These are phyloP conservation scores for Penicillium sp. DNA, from an alignment of 2,329 filamentous ascomycete species.

Conservation along the genomic window DNA sequence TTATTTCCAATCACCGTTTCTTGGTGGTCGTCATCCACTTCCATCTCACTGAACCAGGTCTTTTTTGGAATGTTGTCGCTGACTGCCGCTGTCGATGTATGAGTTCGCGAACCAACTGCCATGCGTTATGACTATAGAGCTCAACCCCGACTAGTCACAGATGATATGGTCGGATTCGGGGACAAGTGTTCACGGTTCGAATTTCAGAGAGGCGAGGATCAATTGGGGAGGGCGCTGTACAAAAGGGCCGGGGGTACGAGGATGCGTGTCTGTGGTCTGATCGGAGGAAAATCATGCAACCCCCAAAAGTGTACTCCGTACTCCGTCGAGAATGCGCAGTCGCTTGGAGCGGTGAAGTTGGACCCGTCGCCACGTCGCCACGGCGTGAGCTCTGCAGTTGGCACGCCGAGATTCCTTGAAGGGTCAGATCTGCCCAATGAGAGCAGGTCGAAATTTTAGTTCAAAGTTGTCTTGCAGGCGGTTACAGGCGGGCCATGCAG, in stretches of 20 bases:
- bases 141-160: neutral
- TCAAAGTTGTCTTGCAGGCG: neutral
- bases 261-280: constrained; percentile 1
- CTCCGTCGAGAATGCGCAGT: neutral
- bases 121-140: constrained; percentile 10
- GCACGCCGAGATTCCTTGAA: neutral
- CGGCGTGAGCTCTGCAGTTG: neutral
- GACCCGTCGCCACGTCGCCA: constrained; percentile 11
- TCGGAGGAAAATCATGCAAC: constrained; percentile 6
- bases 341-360: constrained; percentile 5
- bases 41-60: constrained; percentile 26
- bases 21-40: constrained; percentile 25
- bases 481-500: neutral
- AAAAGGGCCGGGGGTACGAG: neutral
- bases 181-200: neutral
- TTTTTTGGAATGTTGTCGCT: constrained; percentile 14
- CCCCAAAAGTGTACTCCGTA: neutral
- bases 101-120: constrained; percentile 19
- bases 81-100: constrained; percentile 1
- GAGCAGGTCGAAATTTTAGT: neutral
- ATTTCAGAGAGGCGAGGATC: neutral
- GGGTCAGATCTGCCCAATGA: constrained; percentile 1
- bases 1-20: constrained; percentile 18
- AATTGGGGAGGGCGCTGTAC: neutral
- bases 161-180: neutral